Conservation (phyloP, 2,329 filamentous ascomycete species). For the Ceratocystis huliohia region DNA sequence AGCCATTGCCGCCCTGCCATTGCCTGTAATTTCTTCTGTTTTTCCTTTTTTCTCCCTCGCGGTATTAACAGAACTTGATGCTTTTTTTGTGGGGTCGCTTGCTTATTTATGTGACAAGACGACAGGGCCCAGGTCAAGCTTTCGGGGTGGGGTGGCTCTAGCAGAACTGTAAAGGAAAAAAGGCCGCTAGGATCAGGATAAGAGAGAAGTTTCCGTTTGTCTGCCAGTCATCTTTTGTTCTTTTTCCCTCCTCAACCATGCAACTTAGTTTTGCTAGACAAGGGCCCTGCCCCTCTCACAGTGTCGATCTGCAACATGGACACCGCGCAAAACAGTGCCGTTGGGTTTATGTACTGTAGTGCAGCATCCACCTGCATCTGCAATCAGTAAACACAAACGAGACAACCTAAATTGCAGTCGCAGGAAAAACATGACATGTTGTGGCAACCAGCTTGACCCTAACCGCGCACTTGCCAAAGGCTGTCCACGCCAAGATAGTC, state of each 20-base stretch:
- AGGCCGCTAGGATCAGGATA: neutral
- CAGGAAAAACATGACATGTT: neutral
- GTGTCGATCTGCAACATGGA: neutral
- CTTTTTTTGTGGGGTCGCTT: neutral
- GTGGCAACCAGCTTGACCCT: neutral
- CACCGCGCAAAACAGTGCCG: neutral
- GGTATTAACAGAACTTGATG: neutral
- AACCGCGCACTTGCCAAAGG: neutral
- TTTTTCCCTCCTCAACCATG: neutral
- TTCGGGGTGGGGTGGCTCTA: neutral
- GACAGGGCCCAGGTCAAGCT: neutral
- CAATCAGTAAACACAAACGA: constrained; percentile 12
- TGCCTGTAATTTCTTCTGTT: neutral
- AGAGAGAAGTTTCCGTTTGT: constrained; percentile 12
- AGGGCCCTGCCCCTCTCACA: constrained; percentile 3
- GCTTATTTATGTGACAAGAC: constrained; percentile 2
- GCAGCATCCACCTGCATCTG: neutral
- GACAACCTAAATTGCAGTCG: constrained; percentile 9
- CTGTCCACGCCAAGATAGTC: neutral
- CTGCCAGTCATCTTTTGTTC: constrained; percentile 14
- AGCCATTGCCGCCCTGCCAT: neutral
- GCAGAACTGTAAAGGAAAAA: neutral
- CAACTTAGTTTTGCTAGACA: constrained; percentile 1
- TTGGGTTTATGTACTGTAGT: neutral
- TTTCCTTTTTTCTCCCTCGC: neutral